A percentile compares a stretch with the other conserved stretches of the same genome.
Evolutionary conservation across 75 land plant genomes (phyloP).

Genomic region (Cupressus sempervirens): DNA sequence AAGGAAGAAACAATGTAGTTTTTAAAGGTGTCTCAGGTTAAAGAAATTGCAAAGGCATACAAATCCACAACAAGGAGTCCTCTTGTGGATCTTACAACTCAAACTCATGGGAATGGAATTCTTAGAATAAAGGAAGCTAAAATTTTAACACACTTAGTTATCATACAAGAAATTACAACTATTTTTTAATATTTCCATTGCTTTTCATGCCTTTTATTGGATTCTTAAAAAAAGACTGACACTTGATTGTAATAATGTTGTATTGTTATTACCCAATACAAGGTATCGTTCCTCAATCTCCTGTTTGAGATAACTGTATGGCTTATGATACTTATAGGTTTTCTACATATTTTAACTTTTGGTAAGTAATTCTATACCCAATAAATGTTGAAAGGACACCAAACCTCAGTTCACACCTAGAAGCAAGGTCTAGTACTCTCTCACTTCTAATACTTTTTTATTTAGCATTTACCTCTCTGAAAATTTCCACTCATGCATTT

Average conservation of each 20-base stretch:
- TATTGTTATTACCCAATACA: neutral
- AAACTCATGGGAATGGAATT: conserved; percentile 20
- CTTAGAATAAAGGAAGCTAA: conserved; percentile 28
- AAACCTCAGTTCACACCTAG: no score
- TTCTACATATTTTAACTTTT: neutral
- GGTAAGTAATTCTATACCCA: no score
- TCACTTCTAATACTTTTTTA: no score
- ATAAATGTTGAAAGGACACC: no score
- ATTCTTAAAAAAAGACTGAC: neutral
- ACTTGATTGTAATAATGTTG: neutral
- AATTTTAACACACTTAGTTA: conserved; percentile 34
- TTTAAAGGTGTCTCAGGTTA: conserved; percentile 26
- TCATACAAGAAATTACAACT: conserved; percentile 22
- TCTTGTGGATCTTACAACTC: conserved; percentile 31
- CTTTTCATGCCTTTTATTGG: neutral
- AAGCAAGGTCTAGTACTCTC: no score
- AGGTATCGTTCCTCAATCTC: neutral
- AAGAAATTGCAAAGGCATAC: conserved; percentile 30
- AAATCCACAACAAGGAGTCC: conserved; percentile 24
- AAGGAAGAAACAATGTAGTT: conserved; percentile 41
- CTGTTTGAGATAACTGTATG: neutral
- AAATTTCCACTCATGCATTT: no score
- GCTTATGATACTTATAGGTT: no score
- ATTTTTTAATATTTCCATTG: conserved; percentile 15
- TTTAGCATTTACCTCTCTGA: no score